Percentiles rank a stretch among this genome's conserved stretches.
Conservation (phyloP, 2,329 filamentous ascomycete species). For the Ophiostoma quercus region DNA sequence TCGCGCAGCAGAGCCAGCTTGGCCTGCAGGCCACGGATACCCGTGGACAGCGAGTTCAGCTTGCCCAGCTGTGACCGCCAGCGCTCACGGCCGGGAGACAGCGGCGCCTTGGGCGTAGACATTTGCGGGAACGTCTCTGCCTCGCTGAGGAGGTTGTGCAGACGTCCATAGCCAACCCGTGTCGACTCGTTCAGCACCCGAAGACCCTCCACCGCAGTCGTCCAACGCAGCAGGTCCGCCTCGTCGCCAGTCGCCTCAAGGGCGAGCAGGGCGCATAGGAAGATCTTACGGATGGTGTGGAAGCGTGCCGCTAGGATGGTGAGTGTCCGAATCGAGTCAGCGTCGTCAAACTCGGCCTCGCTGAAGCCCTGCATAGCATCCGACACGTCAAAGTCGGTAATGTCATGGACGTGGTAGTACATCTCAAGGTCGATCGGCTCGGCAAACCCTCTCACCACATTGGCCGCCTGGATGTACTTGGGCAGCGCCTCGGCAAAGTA, state of each 20-base stretch:
- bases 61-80: slow-evolving; percentile 84
- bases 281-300: slow-evolving; percentile 73
- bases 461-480: slow-evolving; percentile 65
- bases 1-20: slow-evolving; percentile 90
- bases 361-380: slow-evolving; percentile 60
- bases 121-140: slow-evolving; percentile 62
- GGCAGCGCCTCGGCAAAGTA: slow-evolving; percentile 66
- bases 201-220: slow-evolving; percentile 69
- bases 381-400: slow-evolving; percentile 65
- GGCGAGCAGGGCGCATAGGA: slow-evolving; percentile 83
- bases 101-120: slow-evolving; percentile 52
- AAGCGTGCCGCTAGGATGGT: slow-evolving; percentile 78
- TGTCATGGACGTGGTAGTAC: slow-evolving; percentile 85
- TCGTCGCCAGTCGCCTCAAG: slow-evolving; percentile 76
- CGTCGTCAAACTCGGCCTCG: slow-evolving; percentile 67
- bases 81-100: slow-evolving; percentile 73
- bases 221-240: slow-evolving; percentile 73
- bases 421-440: slow-evolving; percentile 80
- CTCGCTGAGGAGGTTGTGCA: slow-evolving; percentile 67
- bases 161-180: slow-evolving; percentile 55
- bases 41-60: slow-evolving; percentile 80
- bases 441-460: slow-evolving; percentile 64
- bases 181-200: slow-evolving; percentile 59
- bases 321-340: slow-evolving; percentile 70
- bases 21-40: slow-evolving; percentile 85